A percentile compares a stretch with the other conserved stretches of the same genome.
Conservation (phyloP, 2,329 filamentous ascomycete genomes). For the Pestalotiopsis sp. region DNA sequence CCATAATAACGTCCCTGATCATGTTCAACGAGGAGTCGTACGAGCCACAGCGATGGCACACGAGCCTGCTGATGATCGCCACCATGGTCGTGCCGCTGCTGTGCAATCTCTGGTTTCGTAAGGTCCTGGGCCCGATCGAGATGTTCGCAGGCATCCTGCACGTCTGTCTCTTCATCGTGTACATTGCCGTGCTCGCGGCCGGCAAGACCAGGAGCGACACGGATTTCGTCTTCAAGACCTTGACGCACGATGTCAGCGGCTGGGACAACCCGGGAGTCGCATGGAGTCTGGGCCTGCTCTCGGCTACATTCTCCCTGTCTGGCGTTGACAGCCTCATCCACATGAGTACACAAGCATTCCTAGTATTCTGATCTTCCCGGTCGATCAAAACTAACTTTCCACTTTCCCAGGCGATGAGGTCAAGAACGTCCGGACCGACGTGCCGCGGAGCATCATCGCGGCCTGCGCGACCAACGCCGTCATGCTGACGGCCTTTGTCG, state of each 20-base stretch:
- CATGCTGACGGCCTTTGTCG: neutral
- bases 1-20: neutral
- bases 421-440: neutral
- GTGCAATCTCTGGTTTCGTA: conserved; percentile 4
- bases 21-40: conserved; percentile 4
- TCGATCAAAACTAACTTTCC: neutral
- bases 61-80: neutral
- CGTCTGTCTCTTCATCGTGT: conserved; percentile 5
- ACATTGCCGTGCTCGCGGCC: neutral
- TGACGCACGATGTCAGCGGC: conserved; percentile 7
- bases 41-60: conserved; percentile 2
- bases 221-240: conserved; percentile 2
- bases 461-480: neutral
- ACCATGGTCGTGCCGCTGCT: neutral
- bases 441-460: neutral
- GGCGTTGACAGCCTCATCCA: conserved; percentile 1
- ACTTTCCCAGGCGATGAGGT: neutral
- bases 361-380: too few species aligned
- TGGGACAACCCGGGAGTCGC: neutral
- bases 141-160: neutral
- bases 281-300: neutral
- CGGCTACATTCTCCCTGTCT: neutral
- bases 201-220: neutral
- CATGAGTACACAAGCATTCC: neutral
- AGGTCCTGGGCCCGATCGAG: neutral